A percentile compares a stretch with the other conserved stretches of the same genome.
Conservation (phyloP, 2,329 filamentous ascomycete species). For the Ceratocystis harringtonii region DNA sequence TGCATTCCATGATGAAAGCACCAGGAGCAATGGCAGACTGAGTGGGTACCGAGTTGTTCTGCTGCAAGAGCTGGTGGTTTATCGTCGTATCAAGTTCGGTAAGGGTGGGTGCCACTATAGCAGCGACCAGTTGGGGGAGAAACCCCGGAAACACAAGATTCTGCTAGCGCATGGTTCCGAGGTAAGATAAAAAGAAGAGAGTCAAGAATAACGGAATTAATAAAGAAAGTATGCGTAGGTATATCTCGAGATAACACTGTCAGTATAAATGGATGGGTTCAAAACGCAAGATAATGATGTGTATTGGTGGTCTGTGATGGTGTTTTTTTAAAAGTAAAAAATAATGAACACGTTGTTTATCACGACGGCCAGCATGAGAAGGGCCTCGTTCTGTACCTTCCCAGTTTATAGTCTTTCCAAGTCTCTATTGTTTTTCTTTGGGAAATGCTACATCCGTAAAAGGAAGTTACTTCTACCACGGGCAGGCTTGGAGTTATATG, state of each 20-base stretch:
- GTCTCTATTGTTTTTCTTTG: background rate
- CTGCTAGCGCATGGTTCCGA: constrained; percentile 1
- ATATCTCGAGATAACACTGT: background rate
- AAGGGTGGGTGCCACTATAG: background rate
- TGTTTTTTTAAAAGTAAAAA: background rate
- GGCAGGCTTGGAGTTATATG: background rate
- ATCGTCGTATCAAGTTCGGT: background rate
- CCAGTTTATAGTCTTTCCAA: background rate
- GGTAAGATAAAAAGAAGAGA: background rate
- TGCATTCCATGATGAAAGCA: constrained; percentile 21
- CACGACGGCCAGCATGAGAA: background rate
- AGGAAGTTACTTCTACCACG: background rate
- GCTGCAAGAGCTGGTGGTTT: background rate
- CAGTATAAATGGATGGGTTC: background rate
- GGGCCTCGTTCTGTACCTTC: background rate
- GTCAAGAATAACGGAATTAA: background rate
- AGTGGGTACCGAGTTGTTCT: background rate
- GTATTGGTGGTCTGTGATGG: background rate
- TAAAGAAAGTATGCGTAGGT: background rate
- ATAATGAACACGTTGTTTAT: constrained; percentile 1
- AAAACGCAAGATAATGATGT: constrained; percentile 4
- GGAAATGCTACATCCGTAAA: background rate
- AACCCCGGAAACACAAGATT: background rate
- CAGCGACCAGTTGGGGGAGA: constrained; percentile 1
- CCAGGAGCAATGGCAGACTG: constrained; percentile 7